phyloP scores from a whole-genome alignment of 2,329 filamentous ascomycete species.

The Hymenoscyphus scutula region DNA sequence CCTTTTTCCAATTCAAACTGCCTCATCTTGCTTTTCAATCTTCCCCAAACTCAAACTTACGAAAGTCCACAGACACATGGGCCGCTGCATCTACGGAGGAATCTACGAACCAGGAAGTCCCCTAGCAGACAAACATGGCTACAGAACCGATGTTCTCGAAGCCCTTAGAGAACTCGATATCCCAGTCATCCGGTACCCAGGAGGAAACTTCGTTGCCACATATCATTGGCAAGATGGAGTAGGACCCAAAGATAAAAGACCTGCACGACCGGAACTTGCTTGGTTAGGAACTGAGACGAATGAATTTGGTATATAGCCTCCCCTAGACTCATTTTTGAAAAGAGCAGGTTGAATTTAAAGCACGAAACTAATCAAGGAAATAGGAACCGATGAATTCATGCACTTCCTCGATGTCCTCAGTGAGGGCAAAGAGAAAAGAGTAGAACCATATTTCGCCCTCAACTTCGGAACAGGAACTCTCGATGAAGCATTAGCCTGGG shows the following conservation, averaged over 20 bases:
- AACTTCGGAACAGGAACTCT: constrained; percentile 75
- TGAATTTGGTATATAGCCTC: constrained; percentile 57
- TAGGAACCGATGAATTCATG: constrained; percentile 76
- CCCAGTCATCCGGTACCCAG: constrained; percentile 77
- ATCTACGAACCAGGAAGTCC: constrained; percentile 76
- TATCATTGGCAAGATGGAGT: constrained; percentile 85
- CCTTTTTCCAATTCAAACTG: too few species aligned
- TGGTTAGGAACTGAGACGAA: constrained; percentile 78
- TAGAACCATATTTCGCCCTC: constrained; percentile 75
- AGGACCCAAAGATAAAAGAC: constrained; percentile 68
- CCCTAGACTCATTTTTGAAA: neutral
- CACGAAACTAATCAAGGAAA: neutral
- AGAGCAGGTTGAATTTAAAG: neutral
- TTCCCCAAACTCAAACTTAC: constrained; percentile 10
- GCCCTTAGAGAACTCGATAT: constrained; percentile 71
- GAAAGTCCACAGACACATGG: constrained; percentile 66
- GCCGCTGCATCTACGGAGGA: constrained; percentile 82
- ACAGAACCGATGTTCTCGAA: constrained; percentile 74
- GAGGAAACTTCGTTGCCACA: constrained; percentile 80
- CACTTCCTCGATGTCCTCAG: constrained; percentile 71
- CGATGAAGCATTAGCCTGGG: constrained; percentile 64
- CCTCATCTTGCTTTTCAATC: too few species aligned
- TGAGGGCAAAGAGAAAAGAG: constrained; percentile 56
- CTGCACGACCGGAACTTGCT: constrained; percentile 65
- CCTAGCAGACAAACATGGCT: constrained; percentile 72